A percentile compares a stretch with the other conserved stretches of the same genome.
phyloP scores from a whole-genome alignment of 345 rosid species.

The Populus pruinosa region DNA sequence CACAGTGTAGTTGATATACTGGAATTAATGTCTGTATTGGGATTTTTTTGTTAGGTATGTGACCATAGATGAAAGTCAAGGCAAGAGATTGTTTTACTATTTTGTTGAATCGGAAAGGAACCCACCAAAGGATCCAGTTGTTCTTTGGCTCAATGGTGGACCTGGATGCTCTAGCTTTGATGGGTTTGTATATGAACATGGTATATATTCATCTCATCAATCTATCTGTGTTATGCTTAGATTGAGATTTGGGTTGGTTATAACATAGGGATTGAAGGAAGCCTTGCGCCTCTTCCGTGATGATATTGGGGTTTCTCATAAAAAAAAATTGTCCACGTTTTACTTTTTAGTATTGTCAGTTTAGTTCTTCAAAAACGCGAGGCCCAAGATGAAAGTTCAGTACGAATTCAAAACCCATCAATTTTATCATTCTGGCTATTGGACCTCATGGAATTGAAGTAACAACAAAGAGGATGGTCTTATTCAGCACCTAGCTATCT shows the following conservation, averaged over 20 bases:
- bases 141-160: constrained; percentile 95
- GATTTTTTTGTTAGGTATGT: constrained; percentile 53
- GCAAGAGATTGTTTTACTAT: constrained; percentile 70
- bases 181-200: constrained; percentile 82
- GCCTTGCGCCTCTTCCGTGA: too few species aligned
- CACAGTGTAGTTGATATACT: neutral
- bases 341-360: too few species aligned
- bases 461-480: too few species aligned
- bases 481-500: too few species aligned
- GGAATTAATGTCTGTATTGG: neutral
- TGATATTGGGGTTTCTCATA: too few species aligned
- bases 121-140: constrained; percentile 68
- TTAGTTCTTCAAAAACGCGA: too few species aligned
- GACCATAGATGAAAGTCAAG: constrained; percentile 43
- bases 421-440: too few species aligned
- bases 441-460: too few species aligned
- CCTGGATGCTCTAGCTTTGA: constrained; percentile 98
- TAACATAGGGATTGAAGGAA: too few species aligned
- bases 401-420: too few species aligned
- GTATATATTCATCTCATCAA: constrained; percentile 26
- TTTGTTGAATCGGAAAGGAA: constrained; percentile 73
- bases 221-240: neutral
- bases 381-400: too few species aligned
- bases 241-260: neutral
- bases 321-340: too few species aligned